These are phyloP conservation scores for Teunomyces funiuensis DNA, from an alignment of 805 yeast species.

Conservation along the genomic window DNA sequence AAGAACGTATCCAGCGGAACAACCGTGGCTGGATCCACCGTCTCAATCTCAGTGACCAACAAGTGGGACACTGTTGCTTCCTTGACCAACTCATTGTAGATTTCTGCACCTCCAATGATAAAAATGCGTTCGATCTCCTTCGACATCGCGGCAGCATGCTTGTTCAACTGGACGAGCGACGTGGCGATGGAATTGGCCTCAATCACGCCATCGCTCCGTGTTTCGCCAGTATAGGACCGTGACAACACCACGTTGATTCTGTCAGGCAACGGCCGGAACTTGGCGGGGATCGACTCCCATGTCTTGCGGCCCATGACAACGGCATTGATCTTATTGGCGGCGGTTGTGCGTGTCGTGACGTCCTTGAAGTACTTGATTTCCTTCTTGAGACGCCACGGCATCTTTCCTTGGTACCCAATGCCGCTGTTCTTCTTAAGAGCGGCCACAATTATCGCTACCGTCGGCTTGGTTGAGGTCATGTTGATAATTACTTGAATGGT, in stretches of 20 bases:
- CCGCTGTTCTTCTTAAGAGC: slow-evolving; percentile 79
- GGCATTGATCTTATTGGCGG: slow-evolving; percentile 50
- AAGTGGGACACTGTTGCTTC: slow-evolving; percentile 50
- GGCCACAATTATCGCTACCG: slow-evolving; percentile 68
- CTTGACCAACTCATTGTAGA: slow-evolving; percentile 59
- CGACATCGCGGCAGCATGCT: slow-evolving; percentile 42
- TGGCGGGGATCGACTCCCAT: slow-evolving; percentile 88
- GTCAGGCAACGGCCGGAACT: slow-evolving; percentile 77
- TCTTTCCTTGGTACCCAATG: slow-evolving; percentile 74
- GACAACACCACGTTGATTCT: slow-evolving; percentile 78
- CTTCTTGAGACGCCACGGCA: slow-evolving; percentile 84
- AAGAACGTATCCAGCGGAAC: slow-evolving; percentile 75
- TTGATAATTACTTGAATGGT: not conserved
- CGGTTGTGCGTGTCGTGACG: slow-evolving; percentile 54
- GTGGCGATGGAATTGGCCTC: slow-evolving; percentile 29
- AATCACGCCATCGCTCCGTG: slow-evolving; percentile 24
- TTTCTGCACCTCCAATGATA: slow-evolving; percentile 90
- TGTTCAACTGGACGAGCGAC: slow-evolving; percentile 21
- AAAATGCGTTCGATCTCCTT: slow-evolving; percentile 57
- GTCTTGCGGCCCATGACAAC: slow-evolving; percentile 96
- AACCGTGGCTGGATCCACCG: slow-evolving; percentile 22
- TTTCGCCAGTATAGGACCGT: slow-evolving; percentile 32
- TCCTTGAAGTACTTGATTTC: slow-evolving; percentile 85
- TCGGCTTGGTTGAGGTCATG: slow-evolving; percentile 7
- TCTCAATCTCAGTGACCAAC: slow-evolving; percentile 65